Percentiles rank a stretch among this genome's conserved stretches.
Conservation (phyloP, 2,329 filamentous ascomycete species). For the Dendryphion nanum region DNA sequence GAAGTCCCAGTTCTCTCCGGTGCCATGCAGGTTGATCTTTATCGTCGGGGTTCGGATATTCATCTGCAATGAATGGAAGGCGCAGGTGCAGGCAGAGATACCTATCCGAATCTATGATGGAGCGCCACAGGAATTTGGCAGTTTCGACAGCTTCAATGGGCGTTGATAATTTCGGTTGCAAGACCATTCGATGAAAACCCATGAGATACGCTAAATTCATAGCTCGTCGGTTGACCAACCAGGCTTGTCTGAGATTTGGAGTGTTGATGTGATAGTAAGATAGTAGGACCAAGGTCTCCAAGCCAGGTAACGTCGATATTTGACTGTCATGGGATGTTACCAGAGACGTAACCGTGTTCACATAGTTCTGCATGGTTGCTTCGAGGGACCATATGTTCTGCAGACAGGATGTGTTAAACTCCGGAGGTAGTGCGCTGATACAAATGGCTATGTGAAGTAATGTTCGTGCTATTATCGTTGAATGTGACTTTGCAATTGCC, state of each 20-base stretch:
- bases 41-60: constrained; percentile 24
- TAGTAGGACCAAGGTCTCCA: constrained; percentile 33
- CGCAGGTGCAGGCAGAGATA: constrained; percentile 35
- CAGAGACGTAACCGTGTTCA: constrained; percentile 27
- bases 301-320: constrained; percentile 35
- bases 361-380: constrained; percentile 32
- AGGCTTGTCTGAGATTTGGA: constrained; percentile 31
- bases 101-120: constrained; percentile 30
- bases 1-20: constrained; percentile 19
- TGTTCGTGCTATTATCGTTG: constrained; percentile 33
- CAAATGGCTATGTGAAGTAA: constrained; percentile 35
- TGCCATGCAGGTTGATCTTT: constrained; percentile 20
- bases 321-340: constrained; percentile 32
- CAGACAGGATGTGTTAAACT: constrained; percentile 27
- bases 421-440: constrained; percentile 31
- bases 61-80: constrained; percentile 33
- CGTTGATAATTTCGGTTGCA: constrained; percentile 15
- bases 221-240: constrained; percentile 33
- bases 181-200: constrained; percentile 37
- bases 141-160: constrained; percentile 24
- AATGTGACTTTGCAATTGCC: constrained; percentile 24
- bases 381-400: constrained; percentile 32
- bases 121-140: constrained; percentile 29
- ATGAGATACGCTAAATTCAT: constrained; percentile 36
- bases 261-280: constrained; percentile 29